Evolutionary conservation across 2,329 filamentous ascomycete genomes (phyloP).

Genomic region (Conoideocrella luteorostrata): DNA sequence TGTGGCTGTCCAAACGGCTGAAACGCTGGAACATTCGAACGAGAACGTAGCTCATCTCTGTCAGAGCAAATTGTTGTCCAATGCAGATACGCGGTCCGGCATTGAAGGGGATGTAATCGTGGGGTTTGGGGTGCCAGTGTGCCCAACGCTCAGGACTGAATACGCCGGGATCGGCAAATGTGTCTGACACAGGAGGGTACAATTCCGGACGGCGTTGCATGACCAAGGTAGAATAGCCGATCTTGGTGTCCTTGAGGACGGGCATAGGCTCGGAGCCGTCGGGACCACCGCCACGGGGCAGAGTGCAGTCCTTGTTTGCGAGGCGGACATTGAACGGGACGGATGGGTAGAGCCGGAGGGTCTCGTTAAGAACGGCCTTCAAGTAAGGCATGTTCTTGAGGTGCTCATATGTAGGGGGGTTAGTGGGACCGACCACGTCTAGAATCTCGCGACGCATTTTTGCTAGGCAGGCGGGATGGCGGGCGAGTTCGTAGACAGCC

Average conservation of each 20-base stretch:
- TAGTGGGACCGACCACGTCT: slow-evolving; percentile 54
- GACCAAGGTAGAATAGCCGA: slow-evolving; percentile 43
- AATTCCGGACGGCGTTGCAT: slow-evolving; percentile 45
- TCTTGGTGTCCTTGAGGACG: slow-evolving; percentile 37
- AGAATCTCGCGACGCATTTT: slow-evolving; percentile 71
- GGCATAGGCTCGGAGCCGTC: slow-evolving; percentile 27
- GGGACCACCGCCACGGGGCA: slow-evolving; percentile 64
- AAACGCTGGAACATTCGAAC: slow-evolving; percentile 68
- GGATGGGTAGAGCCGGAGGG: slow-evolving; percentile 67
- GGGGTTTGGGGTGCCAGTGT: slow-evolving; percentile 43
- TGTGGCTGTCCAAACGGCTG: slow-evolving; percentile 52
- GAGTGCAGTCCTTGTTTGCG: slow-evolving; percentile 64
- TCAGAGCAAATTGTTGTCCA: slow-evolving; percentile 53
- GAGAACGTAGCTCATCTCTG: slow-evolving; percentile 60
- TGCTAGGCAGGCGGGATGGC: slow-evolving; percentile 58
- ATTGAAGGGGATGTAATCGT: slow-evolving; percentile 50
- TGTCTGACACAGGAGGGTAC: slow-evolving; percentile 37
- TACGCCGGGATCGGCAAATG: slow-evolving; percentile 27
- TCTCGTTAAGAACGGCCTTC: slow-evolving; percentile 67
- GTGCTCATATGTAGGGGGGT: slow-evolving; percentile 66
- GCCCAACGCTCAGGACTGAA: slow-evolving; percentile 48
- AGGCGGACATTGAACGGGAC: slow-evolving; percentile 76
- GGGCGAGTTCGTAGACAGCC: slow-evolving; percentile 74
- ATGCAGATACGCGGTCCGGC: slow-evolving; percentile 48
- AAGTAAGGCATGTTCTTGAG: slow-evolving; percentile 87